These are phyloP conservation scores for Beta lomatogona DNA, from an alignment of 179 eudicot species.

Conservation along the genomic window DNA sequence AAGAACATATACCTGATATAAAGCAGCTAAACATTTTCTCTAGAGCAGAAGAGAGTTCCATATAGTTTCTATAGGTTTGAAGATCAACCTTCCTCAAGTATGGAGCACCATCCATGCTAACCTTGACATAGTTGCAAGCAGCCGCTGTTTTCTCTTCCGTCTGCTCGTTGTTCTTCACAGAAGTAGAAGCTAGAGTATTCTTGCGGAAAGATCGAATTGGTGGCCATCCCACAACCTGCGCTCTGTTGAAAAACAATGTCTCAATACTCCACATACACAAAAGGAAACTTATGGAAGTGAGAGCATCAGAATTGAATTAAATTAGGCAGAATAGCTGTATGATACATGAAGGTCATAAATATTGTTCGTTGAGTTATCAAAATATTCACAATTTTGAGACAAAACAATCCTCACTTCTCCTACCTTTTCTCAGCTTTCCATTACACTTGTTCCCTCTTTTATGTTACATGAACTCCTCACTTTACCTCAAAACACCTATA, in stretches of 20 bases:
- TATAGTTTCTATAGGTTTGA: slow-evolving; percentile 48
- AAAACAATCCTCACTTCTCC: neutral
- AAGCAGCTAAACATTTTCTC: slow-evolving; percentile 75
- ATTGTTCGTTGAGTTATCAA: neutral
- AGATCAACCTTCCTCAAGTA: slow-evolving; percentile 72
- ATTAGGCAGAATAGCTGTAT: neutral
- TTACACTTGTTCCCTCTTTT: neutral
- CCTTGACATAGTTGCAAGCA: slow-evolving; percentile 59
- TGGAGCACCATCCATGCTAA: slow-evolving; percentile 83
- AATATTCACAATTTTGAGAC: neutral
- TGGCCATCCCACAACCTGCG: slow-evolving; percentile 94
- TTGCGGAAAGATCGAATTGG: slow-evolving; percentile 83
- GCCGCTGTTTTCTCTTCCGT: slow-evolving; percentile 37
- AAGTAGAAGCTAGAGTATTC: slow-evolving; percentile 65
- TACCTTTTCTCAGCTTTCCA: neutral
- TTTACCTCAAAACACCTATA: neutral
- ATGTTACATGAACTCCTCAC: neutral
- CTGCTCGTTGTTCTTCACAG: slow-evolving; percentile 42
- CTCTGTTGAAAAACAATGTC: slow-evolving; percentile 42
- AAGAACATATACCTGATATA: slow-evolving; percentile 44
- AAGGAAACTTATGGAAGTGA: neutral
- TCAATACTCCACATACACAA: neutral
- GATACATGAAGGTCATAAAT: neutral
- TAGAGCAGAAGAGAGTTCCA: slow-evolving; percentile 55
- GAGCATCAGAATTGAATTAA: neutral